Evolutionary conservation across 257 asterid species (phyloP), one percentile per base, ranked within the genome.

Genomic region (Nicotiana undulata): DNA sequence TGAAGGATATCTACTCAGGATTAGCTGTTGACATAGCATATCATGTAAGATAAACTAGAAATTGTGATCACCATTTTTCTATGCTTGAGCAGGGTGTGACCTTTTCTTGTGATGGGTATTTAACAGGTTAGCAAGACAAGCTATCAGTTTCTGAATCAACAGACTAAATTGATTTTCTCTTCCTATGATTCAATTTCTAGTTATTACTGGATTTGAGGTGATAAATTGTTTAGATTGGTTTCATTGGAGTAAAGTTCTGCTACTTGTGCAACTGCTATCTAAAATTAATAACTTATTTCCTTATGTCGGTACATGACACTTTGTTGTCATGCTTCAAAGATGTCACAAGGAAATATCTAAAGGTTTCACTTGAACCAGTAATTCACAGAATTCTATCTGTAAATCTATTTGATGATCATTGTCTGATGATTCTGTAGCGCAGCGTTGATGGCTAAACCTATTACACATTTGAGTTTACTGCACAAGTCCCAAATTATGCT

Each of bases 401-500:
- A n/a, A n/a, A n/a, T n/a, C n/a, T n/a, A n/a, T n/a, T 26, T 70
- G 20, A 20, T 76, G 64, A 68, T 72, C 83, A 24, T 66, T 65
- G 29, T 60, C n/a, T 61, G 87, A 29, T 76, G 9, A 72, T 79
- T 59, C 81, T 81, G 83, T 89, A 95, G 98, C 96, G 89, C 34
- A 91, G 89, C 16, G 87, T 85, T 26, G 95, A 92, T n/a, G 98
- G 97, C 26, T 92, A 84, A 87, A 83, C 92, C 3, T 93, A 91
- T 83, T 95, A 92, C 91, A 89, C 92, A 0, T 84, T 93, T 10
- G 97, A 95, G 87, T 95, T 89, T 85, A 64, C 88, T 17, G 96
- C 97, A 15, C 83, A 91, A 89, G 97, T 97, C 81, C 97, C 93
- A 51, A 93, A 91, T 84, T 92, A 90, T 76, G 90, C 95, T 63